Percentiles rank a stretch among this genome's conserved stretches.
Evolutionary conservation across 225 moss, liverwort and hornwort species (phyloP).

Genomic region (Thuidium tamariscinum): DNA sequence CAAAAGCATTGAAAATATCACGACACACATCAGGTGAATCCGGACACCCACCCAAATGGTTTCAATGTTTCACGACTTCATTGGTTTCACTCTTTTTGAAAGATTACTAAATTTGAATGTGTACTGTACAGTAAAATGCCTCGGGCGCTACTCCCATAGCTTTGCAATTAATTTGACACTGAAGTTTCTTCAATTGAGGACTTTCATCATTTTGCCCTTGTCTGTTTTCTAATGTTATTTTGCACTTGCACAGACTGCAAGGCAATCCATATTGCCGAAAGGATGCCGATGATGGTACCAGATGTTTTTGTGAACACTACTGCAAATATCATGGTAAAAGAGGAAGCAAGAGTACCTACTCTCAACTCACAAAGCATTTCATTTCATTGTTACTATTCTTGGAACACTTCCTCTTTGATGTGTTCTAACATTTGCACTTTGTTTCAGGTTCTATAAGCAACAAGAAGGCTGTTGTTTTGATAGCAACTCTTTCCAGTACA

Average conservation of each 20-base stretch:
- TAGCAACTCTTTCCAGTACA: neutral
- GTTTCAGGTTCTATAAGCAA: neutral
- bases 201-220: neutral
- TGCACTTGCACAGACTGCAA: neutral
- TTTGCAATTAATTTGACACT: neutral
- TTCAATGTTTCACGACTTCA: neutral
- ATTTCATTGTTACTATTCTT: neutral
- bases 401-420: neutral
- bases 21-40: neutral
- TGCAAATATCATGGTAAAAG: neutral
- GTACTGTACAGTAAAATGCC: too few species aligned
- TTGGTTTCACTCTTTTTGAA: neutral
- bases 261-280: neutral
- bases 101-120: neutral
- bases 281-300: neutral
- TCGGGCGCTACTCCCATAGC: neutral
- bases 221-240: neutral
- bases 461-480: neutral
- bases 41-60: neutral
- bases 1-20: neutral
- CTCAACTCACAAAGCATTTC: neutral
- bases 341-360: neutral
- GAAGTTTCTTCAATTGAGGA: neutral
- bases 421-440: neutral
- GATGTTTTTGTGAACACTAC: constrained; percentile 1